These are phyloP conservation scores for Sequoia sempervirens DNA, from an alignment of 75 land plant species.

Conservation along the genomic window DNA sequence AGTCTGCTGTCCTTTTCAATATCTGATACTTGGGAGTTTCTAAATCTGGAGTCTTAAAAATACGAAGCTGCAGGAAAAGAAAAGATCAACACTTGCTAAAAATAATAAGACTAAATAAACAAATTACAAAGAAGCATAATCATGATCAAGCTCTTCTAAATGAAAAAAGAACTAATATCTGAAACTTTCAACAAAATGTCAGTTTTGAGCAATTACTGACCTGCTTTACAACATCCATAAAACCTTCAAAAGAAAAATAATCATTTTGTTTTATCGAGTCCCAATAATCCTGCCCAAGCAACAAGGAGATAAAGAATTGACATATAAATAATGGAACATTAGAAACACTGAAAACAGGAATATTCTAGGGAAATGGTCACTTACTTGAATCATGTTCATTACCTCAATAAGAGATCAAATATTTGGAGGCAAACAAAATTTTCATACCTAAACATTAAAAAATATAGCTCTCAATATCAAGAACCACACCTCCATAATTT, in stretches of 20 bases:
- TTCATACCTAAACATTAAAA: neutral
- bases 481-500: neutral
- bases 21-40: slow-evolving; percentile 86
- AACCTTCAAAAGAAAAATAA: slow-evolving; percentile 86
- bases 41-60: slow-evolving; percentile 84
- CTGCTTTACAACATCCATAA: slow-evolving; percentile 86
- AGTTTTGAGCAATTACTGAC: slow-evolving; percentile 27
- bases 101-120: slow-evolving; percentile 1
- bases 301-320: neutral
- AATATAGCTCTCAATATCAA: neutral
- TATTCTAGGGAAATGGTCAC: neutral
- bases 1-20: slow-evolving; percentile 74
- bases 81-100: neutral
- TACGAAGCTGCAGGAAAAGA: slow-evolving; percentile 49
- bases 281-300: slow-evolving; percentile 73
- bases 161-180: neutral
- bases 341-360: neutral
- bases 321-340: neutral
- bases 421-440: neutral
- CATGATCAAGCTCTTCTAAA: neutral
- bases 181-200: neutral
- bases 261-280: slow-evolving; percentile 93
- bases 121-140: neutral
- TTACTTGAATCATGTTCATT: neutral
- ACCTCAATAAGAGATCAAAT: neutral